Evolutionary conservation across 768 basidiomycete genomes (phyloP).

Genomic region (button mushroom (Agaricus bisporus)): DNA sequence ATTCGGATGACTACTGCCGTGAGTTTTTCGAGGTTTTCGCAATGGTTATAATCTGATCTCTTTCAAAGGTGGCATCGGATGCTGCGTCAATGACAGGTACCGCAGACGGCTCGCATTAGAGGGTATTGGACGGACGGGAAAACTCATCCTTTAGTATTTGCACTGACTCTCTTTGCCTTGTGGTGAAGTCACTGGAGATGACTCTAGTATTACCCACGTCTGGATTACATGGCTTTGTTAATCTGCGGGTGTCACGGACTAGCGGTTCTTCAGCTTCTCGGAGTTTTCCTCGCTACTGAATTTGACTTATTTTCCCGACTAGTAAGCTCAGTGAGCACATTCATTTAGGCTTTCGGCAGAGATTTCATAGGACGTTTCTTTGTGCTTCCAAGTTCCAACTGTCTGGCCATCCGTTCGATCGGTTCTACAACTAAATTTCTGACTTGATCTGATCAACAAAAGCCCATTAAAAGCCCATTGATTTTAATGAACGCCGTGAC

Average conservation of each 20-base stretch:
- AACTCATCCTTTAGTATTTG: slow-evolving; percentile 14
- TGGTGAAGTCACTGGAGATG: background rate
- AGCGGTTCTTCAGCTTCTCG: background rate
- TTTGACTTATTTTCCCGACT: background rate
- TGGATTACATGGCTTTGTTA: background rate
- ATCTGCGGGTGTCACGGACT: slow-evolving; percentile 6
- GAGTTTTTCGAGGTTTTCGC: slow-evolving; percentile 20
- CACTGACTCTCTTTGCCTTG: background rate
- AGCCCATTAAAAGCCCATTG: background rate
- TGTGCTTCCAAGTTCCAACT: no score
- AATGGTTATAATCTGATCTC: slow-evolving; percentile 2
- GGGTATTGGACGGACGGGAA: slow-evolving; percentile 4
- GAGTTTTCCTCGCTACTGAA: slow-evolving; percentile 2
- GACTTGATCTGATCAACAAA: slow-evolving; percentile 2
- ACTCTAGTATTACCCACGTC: background rate
- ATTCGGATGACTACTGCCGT: slow-evolving; percentile 48
- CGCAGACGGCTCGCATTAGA: slow-evolving; percentile 38
- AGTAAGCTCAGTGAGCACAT: no score
- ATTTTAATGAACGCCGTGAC: background rate
- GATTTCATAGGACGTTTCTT: no score
- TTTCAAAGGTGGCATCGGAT: slow-evolving; percentile 34
- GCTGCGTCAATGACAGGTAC: slow-evolving; percentile 53
- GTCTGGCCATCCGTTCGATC: no score
- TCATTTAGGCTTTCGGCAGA: no score
- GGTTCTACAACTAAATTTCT: background rate